These are phyloP conservation scores for Ustilago nuda DNA, from an alignment of 1,284 basidiomycete genomes.

Conservation along the genomic window DNA sequence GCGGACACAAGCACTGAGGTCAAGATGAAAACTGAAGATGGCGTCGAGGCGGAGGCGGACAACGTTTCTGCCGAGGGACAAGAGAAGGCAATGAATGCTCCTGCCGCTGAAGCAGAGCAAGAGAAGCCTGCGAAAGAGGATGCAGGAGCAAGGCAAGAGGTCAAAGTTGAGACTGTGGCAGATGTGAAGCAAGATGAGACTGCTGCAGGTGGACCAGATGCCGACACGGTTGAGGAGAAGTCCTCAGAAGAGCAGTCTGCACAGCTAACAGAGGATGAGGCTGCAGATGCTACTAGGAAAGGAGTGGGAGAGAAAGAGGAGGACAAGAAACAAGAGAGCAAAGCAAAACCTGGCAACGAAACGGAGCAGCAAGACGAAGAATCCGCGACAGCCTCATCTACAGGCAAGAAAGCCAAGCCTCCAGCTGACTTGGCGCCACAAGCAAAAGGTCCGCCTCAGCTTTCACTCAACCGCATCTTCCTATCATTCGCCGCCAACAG, in stretches of 20 bases:
- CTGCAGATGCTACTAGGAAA: background rate
- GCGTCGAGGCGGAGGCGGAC: background rate
- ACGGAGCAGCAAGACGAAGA: background rate
- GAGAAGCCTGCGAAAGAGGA: slow-evolving; percentile 1
- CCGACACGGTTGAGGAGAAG: background rate
- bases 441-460: slow-evolving; percentile 66
- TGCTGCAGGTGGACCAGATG: background rate
- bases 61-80: background rate
- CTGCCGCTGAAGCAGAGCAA: background rate
- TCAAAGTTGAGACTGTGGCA: background rate
- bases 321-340: background rate
- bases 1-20: background rate
- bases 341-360: background rate
- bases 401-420: slow-evolving; percentile 5
- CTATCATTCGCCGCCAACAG: slow-evolving; percentile 91
- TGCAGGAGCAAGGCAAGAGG: background rate
- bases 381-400: background rate
- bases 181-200: slow-evolving; percentile 1
- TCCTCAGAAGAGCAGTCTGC: background rate
- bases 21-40: background rate
- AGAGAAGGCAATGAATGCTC: background rate
- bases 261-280: background rate
- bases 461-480: slow-evolving; percentile 75
- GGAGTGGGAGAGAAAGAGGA: background rate
- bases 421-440: background rate